These are phyloP conservation scores for Phytophthora idaei DNA, from an alignment of 352 stramenopile species.

Conservation along the genomic window DNA sequence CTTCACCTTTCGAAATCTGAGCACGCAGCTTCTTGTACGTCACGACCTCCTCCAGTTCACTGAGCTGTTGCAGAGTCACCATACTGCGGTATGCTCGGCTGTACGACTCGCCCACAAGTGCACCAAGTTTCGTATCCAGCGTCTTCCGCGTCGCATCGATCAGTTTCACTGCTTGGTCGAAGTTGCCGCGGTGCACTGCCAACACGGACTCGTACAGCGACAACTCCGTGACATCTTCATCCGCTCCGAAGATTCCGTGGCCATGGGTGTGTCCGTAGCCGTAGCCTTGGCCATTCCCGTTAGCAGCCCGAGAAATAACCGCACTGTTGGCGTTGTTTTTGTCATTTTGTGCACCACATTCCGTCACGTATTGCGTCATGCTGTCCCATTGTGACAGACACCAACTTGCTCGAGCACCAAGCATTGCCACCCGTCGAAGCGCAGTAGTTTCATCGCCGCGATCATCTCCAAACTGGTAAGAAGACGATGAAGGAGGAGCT, in stretches of 20 bases:
- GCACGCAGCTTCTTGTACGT: constrained; percentile 89
- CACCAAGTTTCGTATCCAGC: constrained; percentile 95
- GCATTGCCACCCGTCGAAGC: constrained; percentile 75
- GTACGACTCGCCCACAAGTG: constrained; percentile 97
- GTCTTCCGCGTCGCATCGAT: constrained; percentile 94
- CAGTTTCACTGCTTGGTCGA: constrained; percentile 87
- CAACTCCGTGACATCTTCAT: constrained; percentile 52
- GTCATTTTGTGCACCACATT: constrained; percentile 44
- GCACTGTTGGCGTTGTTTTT: constrained; percentile 24
- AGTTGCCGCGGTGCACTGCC: constrained; percentile 94
- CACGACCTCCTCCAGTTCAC: constrained; percentile 98
- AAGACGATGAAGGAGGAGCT: constrained; percentile 17
- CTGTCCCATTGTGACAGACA: constrained; percentile 83
- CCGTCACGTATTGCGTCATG: constrained; percentile 81
- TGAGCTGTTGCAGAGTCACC: constrained; percentile 96
- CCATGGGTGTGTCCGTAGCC: constrained; percentile 37
- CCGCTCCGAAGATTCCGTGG: constrained; percentile 37
- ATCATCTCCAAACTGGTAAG: constrained; percentile 44
- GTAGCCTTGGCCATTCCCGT: constrained; percentile 28
- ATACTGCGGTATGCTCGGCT: constrained; percentile 96
- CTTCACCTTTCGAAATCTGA: constrained; percentile 72
- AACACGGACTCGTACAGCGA: constrained; percentile 91
- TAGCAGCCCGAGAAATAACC: constrained; percentile 32
- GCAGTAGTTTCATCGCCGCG: constrained; percentile 45
- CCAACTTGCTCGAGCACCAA: constrained; percentile 85